Conservation (phyloP, 1,284 basidiomycete species). For the Leccinum griseonigrum region DNA sequence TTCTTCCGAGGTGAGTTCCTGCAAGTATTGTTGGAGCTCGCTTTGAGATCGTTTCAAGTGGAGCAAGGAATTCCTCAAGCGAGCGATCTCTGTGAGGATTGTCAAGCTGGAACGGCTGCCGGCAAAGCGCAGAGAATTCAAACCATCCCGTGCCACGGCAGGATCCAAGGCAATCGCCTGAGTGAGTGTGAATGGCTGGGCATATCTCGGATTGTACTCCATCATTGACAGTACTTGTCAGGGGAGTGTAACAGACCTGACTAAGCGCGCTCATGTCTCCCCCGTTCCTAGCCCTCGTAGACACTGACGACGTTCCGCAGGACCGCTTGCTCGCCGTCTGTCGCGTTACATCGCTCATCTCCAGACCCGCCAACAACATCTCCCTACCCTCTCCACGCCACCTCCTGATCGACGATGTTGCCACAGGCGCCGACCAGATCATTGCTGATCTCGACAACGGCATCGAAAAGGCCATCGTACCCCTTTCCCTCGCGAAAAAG, state of each 20-base stretch:
- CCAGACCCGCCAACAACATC: conserved; percentile 39
- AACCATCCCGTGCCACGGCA: conserved; percentile 68
- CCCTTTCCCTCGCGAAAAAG: conserved; percentile 62
- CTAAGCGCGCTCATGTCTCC: conserved; percentile 28
- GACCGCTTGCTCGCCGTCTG: conserved; percentile 60
- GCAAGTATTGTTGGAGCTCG: conserved; percentile 49
- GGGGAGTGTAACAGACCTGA: conserved; percentile 7
- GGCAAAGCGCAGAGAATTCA: background rate
- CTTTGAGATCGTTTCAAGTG: conserved; percentile 65
- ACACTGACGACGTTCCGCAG: conserved; percentile 37
- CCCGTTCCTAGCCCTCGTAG: conserved; percentile 61
- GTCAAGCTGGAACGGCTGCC: background rate
- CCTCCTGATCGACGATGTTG: conserved; percentile 54
- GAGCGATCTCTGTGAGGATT: conserved; percentile 59
- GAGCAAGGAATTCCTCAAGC: conserved; percentile 69
- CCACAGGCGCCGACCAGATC: conserved; percentile 54
- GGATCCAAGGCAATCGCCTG: conserved; percentile 69
- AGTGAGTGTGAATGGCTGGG: conserved; percentile 72
- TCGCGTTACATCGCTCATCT: conserved; percentile 75
- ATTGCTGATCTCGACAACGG: conserved; percentile 73
- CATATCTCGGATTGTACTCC: conserved; percentile 65
- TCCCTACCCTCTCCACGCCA: conserved; percentile 38
- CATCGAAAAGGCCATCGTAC: conserved; percentile 73
- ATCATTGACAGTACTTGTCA: conserved; percentile 32
- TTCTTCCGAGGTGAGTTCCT: conserved; percentile 27